Conservation (phyloP, 306 rosid genomes). For the Lithocarpus polystachyus region DNA sequence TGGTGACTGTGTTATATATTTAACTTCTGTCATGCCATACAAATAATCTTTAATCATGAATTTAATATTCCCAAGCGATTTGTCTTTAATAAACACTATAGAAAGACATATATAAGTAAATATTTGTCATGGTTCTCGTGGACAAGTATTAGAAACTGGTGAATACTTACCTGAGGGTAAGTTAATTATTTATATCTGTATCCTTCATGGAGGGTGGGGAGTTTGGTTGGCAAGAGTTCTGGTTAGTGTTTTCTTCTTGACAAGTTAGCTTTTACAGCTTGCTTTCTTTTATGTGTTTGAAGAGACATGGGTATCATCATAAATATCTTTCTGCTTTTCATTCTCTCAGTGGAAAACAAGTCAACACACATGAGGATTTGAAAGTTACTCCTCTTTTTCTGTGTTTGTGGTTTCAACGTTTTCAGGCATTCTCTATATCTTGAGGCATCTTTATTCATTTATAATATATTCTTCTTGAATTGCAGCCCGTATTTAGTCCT, state of each 20-base stretch:
- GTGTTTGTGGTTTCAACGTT: not conserved
- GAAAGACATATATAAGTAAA: not conserved
- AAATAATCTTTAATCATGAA: not conserved
- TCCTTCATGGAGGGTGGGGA: not conserved
- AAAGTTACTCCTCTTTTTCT: not conserved
- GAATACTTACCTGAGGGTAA: not conserved
- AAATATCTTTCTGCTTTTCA: not conserved
- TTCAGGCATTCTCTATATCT: not conserved
- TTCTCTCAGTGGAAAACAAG: not conserved
- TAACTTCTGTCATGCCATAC: not conserved
- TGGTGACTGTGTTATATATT: not conserved
- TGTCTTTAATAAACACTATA: not conserved
- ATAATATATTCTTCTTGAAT: constrained; percentile 10
- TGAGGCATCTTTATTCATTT: not conserved
- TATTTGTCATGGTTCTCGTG: not conserved
- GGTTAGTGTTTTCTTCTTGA: not conserved
- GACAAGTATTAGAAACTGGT: not conserved
- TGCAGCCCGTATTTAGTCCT: constrained; percentile 81
- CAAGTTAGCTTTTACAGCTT: not conserved
- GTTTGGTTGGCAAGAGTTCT: not conserved
- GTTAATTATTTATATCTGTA: not conserved
- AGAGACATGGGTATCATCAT: not conserved
- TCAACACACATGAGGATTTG: not conserved
- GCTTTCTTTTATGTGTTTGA: not conserved
- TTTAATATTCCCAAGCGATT: not conserved